Evolutionary conservation across 2,329 filamentous ascomycete genomes (phyloP), one percentile per base, ranked within the genome.

Genomic region (Gyromitra esculenta): DNA sequence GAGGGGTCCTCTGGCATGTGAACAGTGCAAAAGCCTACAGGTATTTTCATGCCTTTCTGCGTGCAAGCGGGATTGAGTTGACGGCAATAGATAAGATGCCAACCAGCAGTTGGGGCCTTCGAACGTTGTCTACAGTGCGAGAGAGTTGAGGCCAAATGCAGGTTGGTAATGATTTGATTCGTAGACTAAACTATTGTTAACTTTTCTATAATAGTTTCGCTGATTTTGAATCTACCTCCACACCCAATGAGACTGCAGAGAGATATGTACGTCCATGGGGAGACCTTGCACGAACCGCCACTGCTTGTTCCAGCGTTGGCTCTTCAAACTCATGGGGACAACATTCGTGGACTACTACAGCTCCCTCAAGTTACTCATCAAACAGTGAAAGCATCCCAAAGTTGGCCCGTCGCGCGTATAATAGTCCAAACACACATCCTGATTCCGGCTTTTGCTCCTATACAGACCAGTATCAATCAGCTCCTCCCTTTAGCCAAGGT

Each of bases 341-440:
- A 15, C 35, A 37, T 43, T 54, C 57, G n/a, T 66, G 39, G 39
- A 15, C 39, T n/a, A 57, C 39, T 7, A 63, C 57, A 25, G 25
- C 50, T 45, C 59, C 60, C 15, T 64, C 43, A 13, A 56, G 43
- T 37, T 54, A 31, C 35, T 71, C 37, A 8, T 50, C 35, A 35
- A 37, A 25, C 7, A 31, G 50, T 5, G 65, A 45, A 15, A 43
- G 37, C 15, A 8, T 59, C 31, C 25, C 37, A 18, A 21, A 7
- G 5, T 39, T 70, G 62, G 35, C 43, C 52, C 60, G 63, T 25
- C 52, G 59, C 25, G 66, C 35, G 8, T 73, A 77, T 21, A 85
- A 85, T 1, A 81, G 74, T 39, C 84, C 85, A 35, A 87, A 84
- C 76, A 87, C 86, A 1, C 86, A 86, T 5, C 85, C 83, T 1